Conservation (phyloP, 1,284 basidiomycete species). For the Ceratobasidium sp. region DNA sequence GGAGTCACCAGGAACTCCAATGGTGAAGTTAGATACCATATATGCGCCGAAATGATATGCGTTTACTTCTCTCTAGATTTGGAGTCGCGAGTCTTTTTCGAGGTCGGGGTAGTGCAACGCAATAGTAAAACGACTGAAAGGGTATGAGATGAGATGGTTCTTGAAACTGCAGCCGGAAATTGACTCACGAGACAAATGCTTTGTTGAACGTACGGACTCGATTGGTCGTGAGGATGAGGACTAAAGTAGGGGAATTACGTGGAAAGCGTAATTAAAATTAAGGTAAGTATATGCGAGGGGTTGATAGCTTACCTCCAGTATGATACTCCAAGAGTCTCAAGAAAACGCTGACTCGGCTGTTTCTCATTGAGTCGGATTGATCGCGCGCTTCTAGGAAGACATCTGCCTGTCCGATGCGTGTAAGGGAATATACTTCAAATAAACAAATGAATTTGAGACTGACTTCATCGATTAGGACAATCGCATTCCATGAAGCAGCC, state of each 20-base stretch:
- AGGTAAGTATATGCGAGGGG: not conserved
- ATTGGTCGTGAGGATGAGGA: constrained; percentile 22
- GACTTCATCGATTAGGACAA: constrained; percentile 29
- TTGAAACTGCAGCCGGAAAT: no score
- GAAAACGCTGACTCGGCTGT: constrained; percentile 23
- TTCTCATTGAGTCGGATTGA: not conserved
- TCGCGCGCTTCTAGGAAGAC: constrained; percentile 19
- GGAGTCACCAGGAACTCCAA: not conserved
- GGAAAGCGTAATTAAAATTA: not conserved
- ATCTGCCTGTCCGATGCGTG: no score
- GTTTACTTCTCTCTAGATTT: constrained; percentile 20
- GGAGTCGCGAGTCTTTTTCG: constrained; percentile 7
- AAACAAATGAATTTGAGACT: no score
- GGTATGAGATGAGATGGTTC: not conserved
- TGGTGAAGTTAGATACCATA: not conserved
- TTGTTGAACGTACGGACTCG: constrained; percentile 18
- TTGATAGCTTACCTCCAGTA: not conserved
- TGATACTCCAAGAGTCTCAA: constrained; percentile 23
- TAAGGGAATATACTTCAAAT: no score
- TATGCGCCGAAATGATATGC: no score
- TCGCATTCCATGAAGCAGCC: constrained; percentile 24
- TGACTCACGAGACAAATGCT: constrained; percentile 31
- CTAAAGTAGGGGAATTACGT: constrained; percentile 5
- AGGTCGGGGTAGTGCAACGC: constrained; percentile 31
- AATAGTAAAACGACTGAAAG: constrained; percentile 18